Evolutionary conservation across 169 alveolate species (phyloP), one percentile per base, ranked within the genome.

Genomic region (Cryptosporidium bovis): DNA sequence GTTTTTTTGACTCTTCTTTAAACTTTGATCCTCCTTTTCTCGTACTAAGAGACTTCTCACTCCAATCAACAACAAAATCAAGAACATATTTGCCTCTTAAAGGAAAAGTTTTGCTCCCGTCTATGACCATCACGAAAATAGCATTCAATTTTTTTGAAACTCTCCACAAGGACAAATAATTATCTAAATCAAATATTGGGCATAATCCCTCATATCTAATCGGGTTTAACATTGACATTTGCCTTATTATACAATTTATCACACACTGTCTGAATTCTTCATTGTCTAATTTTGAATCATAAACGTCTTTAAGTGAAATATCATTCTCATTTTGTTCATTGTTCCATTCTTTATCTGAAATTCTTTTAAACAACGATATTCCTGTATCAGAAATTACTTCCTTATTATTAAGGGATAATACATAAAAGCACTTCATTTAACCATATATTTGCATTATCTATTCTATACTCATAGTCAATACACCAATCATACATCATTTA

Each of bases 181-280:
- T 18, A n/a, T 56, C 48, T 20, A 48, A 77, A n/a, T 56, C 64
- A 8, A 40, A 44, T 56, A 77, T 2, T 15, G 13, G 51, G 4
- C 87, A 77, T 13, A 77, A 44, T 12, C 77, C 69, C 48, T 77
- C 87, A 40, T 60, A 77, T 46, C 87, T 77, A n/a, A 77, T 60
- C 16, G 87, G 87, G 16, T 77, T 29, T 18, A 77, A 40, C 60
- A 77, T 60, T 46, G 62, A 44, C 2, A 77, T 34, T 53, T 77
- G 87, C 24, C 65, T 55, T 29, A 62, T 60, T 44, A 77, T 62
- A 40, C 33, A 16, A 46, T 62, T 77, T 44, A 77, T 58, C 16
- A 77, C 87, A 40, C 40, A 29, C 40, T 69, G 83, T 64, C 83
- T 69, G 55, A 69, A 69, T 13, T 69, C 68, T 16, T 69, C 83